Evolutionary conservation across 306 rosid genomes (phyloP).

Genomic region (Medicago lupulina): DNA sequence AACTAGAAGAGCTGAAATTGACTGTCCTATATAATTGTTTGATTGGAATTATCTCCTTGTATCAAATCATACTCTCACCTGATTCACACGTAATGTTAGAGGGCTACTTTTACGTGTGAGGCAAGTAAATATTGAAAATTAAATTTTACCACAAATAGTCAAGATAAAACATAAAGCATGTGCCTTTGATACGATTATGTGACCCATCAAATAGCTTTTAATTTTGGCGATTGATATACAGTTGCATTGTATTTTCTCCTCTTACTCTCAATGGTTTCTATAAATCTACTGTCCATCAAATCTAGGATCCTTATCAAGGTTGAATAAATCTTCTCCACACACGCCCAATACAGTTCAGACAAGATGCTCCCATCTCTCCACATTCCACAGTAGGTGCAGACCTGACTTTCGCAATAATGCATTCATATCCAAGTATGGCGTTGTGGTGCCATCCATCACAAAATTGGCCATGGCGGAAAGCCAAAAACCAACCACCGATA

Average conservation of each 20-base stretch:
- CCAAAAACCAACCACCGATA: too few relatives aligned
- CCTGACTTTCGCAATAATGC: not conserved
- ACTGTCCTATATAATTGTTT: not conserved
- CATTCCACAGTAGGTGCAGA: not conserved
- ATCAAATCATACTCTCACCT: not conserved
- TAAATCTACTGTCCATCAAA: not conserved
- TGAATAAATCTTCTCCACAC: not conserved
- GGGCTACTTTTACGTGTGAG: not conserved
- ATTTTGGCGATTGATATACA: not conserved
- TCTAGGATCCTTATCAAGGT: not conserved
- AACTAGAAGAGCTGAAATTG: too few relatives aligned
- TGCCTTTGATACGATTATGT: not conserved
- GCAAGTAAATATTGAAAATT: not conserved
- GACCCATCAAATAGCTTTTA: not conserved
- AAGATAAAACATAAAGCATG: slow-evolving; percentile 9
- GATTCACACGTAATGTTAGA: not conserved
- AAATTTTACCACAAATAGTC: not conserved
- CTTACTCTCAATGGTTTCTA: not conserved
- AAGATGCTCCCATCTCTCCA: not conserved
- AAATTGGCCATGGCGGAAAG: too few relatives aligned
- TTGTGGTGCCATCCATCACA: too few relatives aligned
- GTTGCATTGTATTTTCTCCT: not conserved
- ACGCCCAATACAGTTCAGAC: not conserved
- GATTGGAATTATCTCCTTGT: not conserved
- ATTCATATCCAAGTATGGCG: too few relatives aligned